Evolutionary conservation across 306 rosid genomes (phyloP), one percentile per base, ranked within the genome.

Genomic region (Malus asiatica): DNA sequence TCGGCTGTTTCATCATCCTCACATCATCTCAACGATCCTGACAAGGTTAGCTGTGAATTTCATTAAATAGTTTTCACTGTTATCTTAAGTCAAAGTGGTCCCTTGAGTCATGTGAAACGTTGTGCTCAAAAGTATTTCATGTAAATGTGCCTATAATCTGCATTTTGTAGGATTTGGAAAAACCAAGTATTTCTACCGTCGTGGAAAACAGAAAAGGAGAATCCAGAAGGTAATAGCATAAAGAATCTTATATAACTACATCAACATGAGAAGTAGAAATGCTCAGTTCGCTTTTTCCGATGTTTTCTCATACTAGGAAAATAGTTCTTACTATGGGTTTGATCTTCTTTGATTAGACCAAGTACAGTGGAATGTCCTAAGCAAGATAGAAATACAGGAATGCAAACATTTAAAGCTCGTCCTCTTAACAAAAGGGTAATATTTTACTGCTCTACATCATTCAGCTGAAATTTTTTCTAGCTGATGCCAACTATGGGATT

Each of bases 351-450:
- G 61, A 61, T 27, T 75, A 92, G 99, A 80, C 90, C 97, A 83
- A 90, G 68, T 75, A 82, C 84, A 52, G 75, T 66, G 65, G 83
- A 78, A 73, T 77, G 83, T 78, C 77, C 66, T 77, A 87, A 84
- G 86, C 82, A 78, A 59, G 89, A 83, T 78, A 89, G 85, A 70
- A 69, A 73, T 75, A 86, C 82, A 72, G 80, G 75, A 70, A 35
- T 74, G 20, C 83, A 83, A 55, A 82, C 64, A 72, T 92, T 96
- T 80, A 96, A 90, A 87, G 96, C 98, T 59, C 87, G 83, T 35
- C 92, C 91, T 71, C 88, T 92, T 38, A 88, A 89, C 81, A 92
- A 85, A 82, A 96, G 83, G 98, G 99, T 96, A 84, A 74, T n/a
- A 12, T 53, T 44, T 45, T 67, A 30, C 27, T 63, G 11, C 51